Evolutionary conservation across 2,329 filamentous ascomycete genomes (phyloP).

Genomic region (Fusarium torulosum): DNA sequence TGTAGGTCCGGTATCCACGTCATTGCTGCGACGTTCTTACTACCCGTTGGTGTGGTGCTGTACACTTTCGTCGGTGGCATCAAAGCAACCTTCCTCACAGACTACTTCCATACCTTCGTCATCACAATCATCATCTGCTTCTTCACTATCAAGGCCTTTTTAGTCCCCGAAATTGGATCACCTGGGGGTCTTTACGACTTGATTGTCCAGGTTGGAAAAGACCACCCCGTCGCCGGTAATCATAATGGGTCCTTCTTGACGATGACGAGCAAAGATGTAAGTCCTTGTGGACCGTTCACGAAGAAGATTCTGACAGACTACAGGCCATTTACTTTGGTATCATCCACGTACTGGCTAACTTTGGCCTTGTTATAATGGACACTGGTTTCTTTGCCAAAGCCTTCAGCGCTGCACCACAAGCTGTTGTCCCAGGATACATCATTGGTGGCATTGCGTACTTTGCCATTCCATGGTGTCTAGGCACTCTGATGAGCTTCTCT

Average conservation of each 20-base stretch:
- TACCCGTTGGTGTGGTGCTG: slow-evolving; percentile 55
- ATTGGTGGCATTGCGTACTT: slow-evolving; percentile 67
- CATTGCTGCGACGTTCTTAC: slow-evolving; percentile 62
- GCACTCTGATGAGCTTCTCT: slow-evolving; percentile 63
- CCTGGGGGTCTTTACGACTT: slow-evolving; percentile 63
- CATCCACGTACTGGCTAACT: slow-evolving; percentile 62
- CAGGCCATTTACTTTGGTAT: slow-evolving; percentile 64
- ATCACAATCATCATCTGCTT: slow-evolving; percentile 66
- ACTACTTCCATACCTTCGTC: slow-evolving; percentile 67
- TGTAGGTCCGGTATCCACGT: slow-evolving; percentile 62
- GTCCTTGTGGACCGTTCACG: not conserved
- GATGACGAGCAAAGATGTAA: slow-evolving; percentile 65
- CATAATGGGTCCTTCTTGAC: slow-evolving; percentile 65
- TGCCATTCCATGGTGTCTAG: slow-evolving; percentile 65
- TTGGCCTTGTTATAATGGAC: slow-evolving; percentile 67
- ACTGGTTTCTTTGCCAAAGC: slow-evolving; percentile 67
- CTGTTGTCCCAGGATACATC: slow-evolving; percentile 65
- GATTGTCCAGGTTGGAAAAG: slow-evolving; percentile 58
- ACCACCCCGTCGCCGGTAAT: slow-evolving; percentile 64
- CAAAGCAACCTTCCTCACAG: slow-evolving; percentile 60
- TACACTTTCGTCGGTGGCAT: slow-evolving; percentile 58
- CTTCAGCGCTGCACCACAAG: slow-evolving; percentile 60
- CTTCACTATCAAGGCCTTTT: slow-evolving; percentile 61
- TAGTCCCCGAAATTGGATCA: slow-evolving; percentile 61
- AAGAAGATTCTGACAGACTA: not conserved